These are phyloP conservation scores for Leptographium flavum DNA, from an alignment of 2,329 filamentous ascomycete genomes.

Conservation along the genomic window DNA sequence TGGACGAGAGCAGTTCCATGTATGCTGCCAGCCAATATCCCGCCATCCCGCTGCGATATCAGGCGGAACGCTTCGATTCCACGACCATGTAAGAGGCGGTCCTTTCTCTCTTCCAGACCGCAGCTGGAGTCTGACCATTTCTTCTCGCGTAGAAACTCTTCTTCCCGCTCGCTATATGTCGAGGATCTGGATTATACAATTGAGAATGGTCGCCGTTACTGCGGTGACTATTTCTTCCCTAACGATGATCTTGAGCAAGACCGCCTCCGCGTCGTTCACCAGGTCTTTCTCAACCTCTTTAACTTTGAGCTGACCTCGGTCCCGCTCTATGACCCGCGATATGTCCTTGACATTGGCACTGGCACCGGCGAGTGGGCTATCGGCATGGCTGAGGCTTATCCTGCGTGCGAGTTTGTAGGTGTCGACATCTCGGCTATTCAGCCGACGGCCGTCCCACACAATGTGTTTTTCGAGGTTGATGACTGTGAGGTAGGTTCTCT, in stretches of 20 bases:
- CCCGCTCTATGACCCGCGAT: constrained; percentile 20
- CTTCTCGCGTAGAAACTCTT: constrained; percentile 14
- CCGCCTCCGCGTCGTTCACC: constrained; percentile 19
- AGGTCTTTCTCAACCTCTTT: constrained; percentile 19
- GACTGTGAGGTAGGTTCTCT: constrained; percentile 29
- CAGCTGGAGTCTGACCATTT: background rate
- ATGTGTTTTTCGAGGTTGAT: constrained; percentile 45
- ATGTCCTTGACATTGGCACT: constrained; percentile 44
- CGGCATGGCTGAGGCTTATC: constrained; percentile 38
- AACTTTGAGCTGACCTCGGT: constrained; percentile 19
- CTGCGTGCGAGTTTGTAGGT: constrained; percentile 40
- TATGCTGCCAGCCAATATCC: constrained; percentile 28
- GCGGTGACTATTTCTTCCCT: constrained; percentile 43
- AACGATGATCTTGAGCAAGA: constrained; percentile 42
- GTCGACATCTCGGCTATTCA: constrained; percentile 46
- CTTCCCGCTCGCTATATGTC: constrained; percentile 18
- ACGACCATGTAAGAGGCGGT: constrained; percentile 25
- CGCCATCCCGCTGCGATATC: constrained; percentile 19
- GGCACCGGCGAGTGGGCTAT: constrained; percentile 40
- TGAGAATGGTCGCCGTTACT: constrained; percentile 46
- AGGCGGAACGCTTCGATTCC: constrained; percentile 22
- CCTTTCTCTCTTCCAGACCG: background rate
- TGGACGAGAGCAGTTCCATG: constrained; percentile 20
- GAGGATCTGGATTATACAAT: constrained; percentile 30
- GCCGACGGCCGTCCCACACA: constrained; percentile 39